These are phyloP conservation scores for Gentiana macrophylla DNA, from an alignment of 257 asterid species.

Conservation along the genomic window DNA sequence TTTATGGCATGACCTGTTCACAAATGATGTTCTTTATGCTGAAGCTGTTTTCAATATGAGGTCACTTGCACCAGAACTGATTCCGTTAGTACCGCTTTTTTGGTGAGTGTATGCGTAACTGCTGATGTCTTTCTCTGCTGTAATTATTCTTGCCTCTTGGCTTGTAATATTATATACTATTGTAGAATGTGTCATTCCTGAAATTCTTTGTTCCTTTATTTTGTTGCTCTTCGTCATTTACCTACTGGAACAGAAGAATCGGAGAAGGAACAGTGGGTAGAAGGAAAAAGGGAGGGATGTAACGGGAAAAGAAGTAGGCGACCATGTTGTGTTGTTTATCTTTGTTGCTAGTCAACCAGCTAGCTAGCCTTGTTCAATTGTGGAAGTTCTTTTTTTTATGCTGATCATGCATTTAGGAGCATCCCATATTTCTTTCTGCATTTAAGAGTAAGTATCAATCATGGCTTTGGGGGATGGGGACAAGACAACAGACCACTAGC, in stretches of 20 bases:
- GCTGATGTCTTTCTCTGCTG: neutral
- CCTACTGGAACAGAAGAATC: neutral
- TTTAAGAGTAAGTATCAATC: too few species aligned
- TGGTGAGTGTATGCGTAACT: constrained; percentile 44
- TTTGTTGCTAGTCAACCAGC: too few species aligned
- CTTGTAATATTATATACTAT: too few species aligned
- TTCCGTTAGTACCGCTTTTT: constrained; percentile 92
- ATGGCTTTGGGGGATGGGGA: too few species aligned
- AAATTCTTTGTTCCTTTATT: neutral
- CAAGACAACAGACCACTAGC: too few species aligned
- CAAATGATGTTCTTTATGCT: constrained; percentile 93
- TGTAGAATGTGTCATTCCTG: neutral
- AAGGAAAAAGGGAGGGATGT: neutral
- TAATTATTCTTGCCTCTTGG: neutral
- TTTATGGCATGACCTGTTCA: constrained; percentile 83
- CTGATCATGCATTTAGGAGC: too few species aligned
- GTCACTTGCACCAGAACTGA: constrained; percentile 78
- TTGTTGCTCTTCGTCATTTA: neutral
- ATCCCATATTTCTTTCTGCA: too few species aligned
- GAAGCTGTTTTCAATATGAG: constrained; percentile 94
- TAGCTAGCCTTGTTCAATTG: too few species aligned
- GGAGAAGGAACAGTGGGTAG: neutral
- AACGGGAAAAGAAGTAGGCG: neutral
- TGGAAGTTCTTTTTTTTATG: too few species aligned
- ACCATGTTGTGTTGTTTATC: too few species aligned